Base-by-base conservation (phyloP, 1,284 basidiomycete species). In the Ceratobasidium sp. region DNA sequence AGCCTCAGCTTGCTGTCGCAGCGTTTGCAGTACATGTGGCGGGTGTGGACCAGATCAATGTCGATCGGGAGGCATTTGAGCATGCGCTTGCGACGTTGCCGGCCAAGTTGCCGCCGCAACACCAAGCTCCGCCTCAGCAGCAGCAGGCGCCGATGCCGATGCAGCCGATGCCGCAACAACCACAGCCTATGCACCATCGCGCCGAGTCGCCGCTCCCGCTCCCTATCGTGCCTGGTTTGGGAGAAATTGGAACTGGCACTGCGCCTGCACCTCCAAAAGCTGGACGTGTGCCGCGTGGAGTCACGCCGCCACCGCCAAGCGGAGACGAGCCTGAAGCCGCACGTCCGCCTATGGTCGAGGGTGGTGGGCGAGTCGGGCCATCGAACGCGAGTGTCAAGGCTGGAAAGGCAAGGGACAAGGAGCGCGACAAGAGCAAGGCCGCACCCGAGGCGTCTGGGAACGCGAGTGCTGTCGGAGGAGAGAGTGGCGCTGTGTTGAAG, bases 41-140 rank as follows among this genome's bases (percentile, higher is more conserved):
- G 41, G 94, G 93, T 35, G 93, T 95, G 27, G 94, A 95, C 82
- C 94, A 95, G 82, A 89, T 95, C 35, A 88, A 94, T 57, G 92
- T 95, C 81, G 89, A 92, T 80, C 92, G 90, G 83, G 94, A 95
- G 82, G 94, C 92, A 92, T 94, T 89, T 81, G 92, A 93, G 79
- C 83, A 86, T 23, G 93, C 93, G 0, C 84, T 93, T 64, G 81
- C 85, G 7, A 84, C 86, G 27, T 86, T 90, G 8, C 83, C 85
- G 27, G 86, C 90, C 79, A 93, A 93, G 82, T 89, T 91, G 79
- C 81, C 79, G 14, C 82, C 84, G 79, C 87, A 84, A 52, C 86
- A 87, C 59, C 83, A 85, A 3, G 79, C 85, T 44, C 79, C 79
- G 77, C 78, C 67, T 18, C 73, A 60, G 23, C 78, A 67, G 23